phyloP scores from a whole-genome alignment of 2,329 filamentous ascomycete genomes.

The Penicillium digitatum region DNA sequence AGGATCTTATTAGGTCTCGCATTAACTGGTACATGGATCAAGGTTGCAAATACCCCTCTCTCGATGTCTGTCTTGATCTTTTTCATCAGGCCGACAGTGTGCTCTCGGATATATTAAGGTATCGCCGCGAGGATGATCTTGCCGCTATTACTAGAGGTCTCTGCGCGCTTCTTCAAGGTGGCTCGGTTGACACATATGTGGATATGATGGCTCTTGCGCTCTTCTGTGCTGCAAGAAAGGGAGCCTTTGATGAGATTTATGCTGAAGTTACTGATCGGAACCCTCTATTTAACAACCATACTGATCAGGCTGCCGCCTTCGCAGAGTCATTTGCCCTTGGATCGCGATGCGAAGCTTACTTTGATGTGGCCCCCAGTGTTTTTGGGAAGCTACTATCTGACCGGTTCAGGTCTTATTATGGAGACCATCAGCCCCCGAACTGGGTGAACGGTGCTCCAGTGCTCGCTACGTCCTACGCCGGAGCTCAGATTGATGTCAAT shows the following conservation, averaged over 20 bases:
- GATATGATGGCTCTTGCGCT: conserved; percentile 57
- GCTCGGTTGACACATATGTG: conserved; percentile 44
- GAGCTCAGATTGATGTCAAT: conserved; percentile 53
- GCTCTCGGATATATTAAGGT: conserved; percentile 29
- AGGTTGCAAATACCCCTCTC: conserved; percentile 36
- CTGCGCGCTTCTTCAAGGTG: conserved; percentile 29
- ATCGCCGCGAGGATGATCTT: conserved; percentile 34
- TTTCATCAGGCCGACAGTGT: conserved; percentile 38
- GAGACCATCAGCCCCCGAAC: conserved; percentile 47
- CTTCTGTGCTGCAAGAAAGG: conserved; percentile 55
- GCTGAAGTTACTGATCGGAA: conserved; percentile 60
- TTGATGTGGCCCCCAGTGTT: conserved; percentile 52
- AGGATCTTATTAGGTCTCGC: conserved; percentile 38
- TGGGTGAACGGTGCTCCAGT: conserved; percentile 50
- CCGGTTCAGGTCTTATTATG: conserved; percentile 45
- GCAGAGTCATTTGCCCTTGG: conserved; percentile 61
- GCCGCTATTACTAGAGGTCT: conserved; percentile 39
- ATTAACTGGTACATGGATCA: conserved; percentile 44
- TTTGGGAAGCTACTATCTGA: conserved; percentile 45
- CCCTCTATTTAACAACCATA: conserved; percentile 57
- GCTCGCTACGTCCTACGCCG: conserved; percentile 51
- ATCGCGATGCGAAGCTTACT: conserved; percentile 60
- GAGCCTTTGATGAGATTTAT: conserved; percentile 60
- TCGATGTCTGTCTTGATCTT: conserved; percentile 32
- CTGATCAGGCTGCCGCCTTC: conserved; percentile 62